These are phyloP conservation scores for Mortierella sp. DNA, from an alignment of 371 early-diverging fungal genomes.

Conservation along the genomic window DNA sequence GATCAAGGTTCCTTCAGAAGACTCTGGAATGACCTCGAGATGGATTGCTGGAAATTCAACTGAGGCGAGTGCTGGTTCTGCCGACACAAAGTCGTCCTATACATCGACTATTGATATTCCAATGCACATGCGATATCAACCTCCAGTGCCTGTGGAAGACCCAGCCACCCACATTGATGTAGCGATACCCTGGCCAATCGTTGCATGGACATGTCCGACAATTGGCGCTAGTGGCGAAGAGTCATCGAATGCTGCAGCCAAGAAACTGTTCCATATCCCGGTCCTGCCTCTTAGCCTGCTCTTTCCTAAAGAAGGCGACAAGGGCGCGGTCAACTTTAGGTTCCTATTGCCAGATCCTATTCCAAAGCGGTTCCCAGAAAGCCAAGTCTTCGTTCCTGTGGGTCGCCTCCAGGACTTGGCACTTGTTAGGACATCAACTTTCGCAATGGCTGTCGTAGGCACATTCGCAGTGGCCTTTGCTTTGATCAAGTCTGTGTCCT, in stretches of 20 bases:
- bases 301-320: constrained; percentile 14
- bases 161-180: constrained; percentile 36
- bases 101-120: constrained; percentile 40
- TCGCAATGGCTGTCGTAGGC: constrained; percentile 38
- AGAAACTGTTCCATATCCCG: constrained; percentile 44
- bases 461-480: constrained; percentile 27
- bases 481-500: constrained; percentile 17
- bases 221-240: constrained; percentile 2
- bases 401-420: constrained; percentile 39
- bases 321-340: constrained; percentile 24
- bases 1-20: constrained; percentile 44
- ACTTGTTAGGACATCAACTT: constrained; percentile 33
- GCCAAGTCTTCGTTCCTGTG: constrained; percentile 43
- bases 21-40: constrained; percentile 32
- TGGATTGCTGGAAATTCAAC: constrained; percentile 25
- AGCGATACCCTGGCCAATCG: constrained; percentile 40
- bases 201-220: constrained; percentile 38
- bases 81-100: not conserved
- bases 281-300: constrained; percentile 32
- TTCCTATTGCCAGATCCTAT: constrained; percentile 44
- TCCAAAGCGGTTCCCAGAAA: constrained; percentile 29
- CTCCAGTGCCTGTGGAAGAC: constrained; percentile 26
- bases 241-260: constrained; percentile 7
- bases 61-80: not conserved
- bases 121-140: constrained; percentile 53